phyloP scores from a whole-genome alignment of 495 filamentous ascomycete genomes.

The Penicillium salamii region DNA sequence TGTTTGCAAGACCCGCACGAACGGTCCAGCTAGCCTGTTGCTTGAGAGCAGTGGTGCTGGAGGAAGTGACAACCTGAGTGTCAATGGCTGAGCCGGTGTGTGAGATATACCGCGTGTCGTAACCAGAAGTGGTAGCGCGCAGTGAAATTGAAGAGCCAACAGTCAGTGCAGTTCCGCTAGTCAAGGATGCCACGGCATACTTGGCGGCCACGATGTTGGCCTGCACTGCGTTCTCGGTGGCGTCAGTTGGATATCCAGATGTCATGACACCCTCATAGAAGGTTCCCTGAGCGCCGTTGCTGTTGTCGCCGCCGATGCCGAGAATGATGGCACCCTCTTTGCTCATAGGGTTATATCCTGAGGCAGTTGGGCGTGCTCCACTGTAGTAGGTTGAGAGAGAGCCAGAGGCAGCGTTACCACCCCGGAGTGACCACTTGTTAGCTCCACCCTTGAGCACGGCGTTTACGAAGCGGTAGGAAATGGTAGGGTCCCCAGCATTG shows the following conservation, averaged over 20 bases:
- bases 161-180: constrained; percentile 45
- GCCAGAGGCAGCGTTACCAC: constrained; percentile 51
- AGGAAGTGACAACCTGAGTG: constrained; percentile 52
- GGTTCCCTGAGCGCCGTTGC: constrained; percentile 52
- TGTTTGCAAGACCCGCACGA: constrained; percentile 48
- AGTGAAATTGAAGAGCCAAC: constrained; percentile 50
- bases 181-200: constrained; percentile 47
- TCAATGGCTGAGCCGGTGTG: constrained; percentile 46
- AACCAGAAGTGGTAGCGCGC: constrained; percentile 48
- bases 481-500: constrained; percentile 46
- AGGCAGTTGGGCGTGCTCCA: constrained; percentile 43
- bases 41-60: constrained; percentile 44
- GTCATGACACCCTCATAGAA: constrained; percentile 64
- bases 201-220: constrained; percentile 56
- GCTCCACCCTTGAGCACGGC: constrained; percentile 50
- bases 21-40: constrained; percentile 54
- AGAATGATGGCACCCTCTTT: constrained; percentile 62
- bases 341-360: constrained; percentile 58
- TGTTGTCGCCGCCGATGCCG: constrained; percentile 58
- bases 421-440: constrained; percentile 53
- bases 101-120: constrained; percentile 48
- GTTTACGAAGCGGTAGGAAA: constrained; percentile 51
- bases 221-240: constrained; percentile 53
- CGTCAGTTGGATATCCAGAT: constrained; percentile 53
- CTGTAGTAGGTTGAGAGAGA: constrained; percentile 54